Base-by-base conservation (phyloP, 768 basidiomycete genomes). In the Termitomyces titanicus region DNA sequence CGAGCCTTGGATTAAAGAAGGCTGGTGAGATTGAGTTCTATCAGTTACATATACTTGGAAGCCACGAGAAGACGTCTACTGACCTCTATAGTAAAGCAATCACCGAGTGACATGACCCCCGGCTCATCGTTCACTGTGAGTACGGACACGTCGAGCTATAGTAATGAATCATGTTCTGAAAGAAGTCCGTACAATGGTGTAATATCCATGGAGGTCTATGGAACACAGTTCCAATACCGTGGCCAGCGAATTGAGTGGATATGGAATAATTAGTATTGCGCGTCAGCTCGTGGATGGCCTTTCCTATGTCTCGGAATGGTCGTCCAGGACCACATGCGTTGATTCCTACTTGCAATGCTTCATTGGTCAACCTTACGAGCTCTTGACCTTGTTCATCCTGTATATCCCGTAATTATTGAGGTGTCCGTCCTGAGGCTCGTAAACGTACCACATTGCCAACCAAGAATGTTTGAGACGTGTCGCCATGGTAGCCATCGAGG, bases 21-120 rank as follows among this genome's bases (percentile, higher is more conserved):
- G 93, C 88, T 92, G 18, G 11, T 11, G 55, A 11, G 40, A 4
- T 31, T 7, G 39, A 11, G 31, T 37, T 24, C 43, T 37, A 42
- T 61, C 15, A 59, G 15, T 33, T 4, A 39, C n/a, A 27, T 5
- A 27, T 10, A 24, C 40, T 17, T 9, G 20, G 29, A 37, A 27
- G 25, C 48, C 17, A 55, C 5, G 15, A 11, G 3, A 37, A 9
- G 38, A 15, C 33, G 11, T 7, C 24, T 20, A 29, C 73, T 17
- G 55, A 86, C 91, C 79, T 97, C 94, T 38, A 97, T 94, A 0
- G 94, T 96, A 63, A 97, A 96, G 64, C 92, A 92, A 66, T 96
- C 85, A 0, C 94, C 94, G 0, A 87, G 87, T 49, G 69, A 66
- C 94, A 97, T 95, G 15, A 78, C 64, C 0, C 86, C 93, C 2